phyloP scores from a whole-genome alignment of 768 basidiomycete genomes.

The Mycena sanguinolenta region DNA sequence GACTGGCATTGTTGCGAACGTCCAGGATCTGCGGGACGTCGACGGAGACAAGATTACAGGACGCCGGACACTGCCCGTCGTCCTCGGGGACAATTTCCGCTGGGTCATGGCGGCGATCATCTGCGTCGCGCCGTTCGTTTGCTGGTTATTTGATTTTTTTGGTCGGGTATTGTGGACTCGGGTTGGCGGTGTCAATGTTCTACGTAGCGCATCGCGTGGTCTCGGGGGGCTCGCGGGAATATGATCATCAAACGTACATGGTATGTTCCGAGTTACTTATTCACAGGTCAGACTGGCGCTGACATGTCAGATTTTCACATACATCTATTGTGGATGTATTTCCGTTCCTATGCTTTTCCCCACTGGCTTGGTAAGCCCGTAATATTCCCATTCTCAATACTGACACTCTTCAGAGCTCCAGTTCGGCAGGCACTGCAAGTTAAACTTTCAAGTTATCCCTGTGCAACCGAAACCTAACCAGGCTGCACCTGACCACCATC shows the following conservation, averaged over 20 bases:
- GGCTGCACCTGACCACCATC: too few relatives aligned
- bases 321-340: constrained; percentile 6
- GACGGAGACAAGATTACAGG: constrained; percentile 52
- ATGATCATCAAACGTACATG: constrained; percentile 2
- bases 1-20: constrained; percentile 53
- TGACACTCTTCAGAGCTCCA: too few relatives aligned
- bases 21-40: constrained; percentile 55
- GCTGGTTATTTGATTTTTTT: neutral
- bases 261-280: neutral
- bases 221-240: neutral
- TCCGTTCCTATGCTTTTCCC: neutral
- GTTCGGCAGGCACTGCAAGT: too few relatives aligned
- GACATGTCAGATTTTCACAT: neutral
- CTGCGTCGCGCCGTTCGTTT: neutral
- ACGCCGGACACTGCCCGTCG: constrained; percentile 56
- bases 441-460: too few relatives aligned
- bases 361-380: too few relatives aligned
- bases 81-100: constrained; percentile 49
- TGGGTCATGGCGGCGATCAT: constrained; percentile 23
- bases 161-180: neutral
- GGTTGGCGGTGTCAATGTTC: constrained; percentile 3
- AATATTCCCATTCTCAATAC: too few relatives aligned
- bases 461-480: too few relatives aligned
- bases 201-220: neutral
- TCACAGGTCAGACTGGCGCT: too few relatives aligned